Evolutionary conservation across 1,284 basidiomycete genomes (phyloP).

Genomic region (Sanghuangporus weigelae): DNA sequence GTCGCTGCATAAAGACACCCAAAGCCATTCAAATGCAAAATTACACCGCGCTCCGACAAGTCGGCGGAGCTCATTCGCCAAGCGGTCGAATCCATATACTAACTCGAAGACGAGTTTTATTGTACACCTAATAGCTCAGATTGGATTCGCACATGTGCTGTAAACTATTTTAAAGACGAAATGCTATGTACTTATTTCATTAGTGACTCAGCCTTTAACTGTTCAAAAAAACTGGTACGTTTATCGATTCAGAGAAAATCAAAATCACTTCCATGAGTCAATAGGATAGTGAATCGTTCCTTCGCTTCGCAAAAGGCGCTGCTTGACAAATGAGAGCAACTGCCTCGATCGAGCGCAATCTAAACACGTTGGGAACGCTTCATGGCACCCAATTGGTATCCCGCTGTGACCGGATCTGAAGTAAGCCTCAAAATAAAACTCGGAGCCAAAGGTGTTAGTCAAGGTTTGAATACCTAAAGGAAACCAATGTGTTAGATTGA

Average conservation of each 20-base stretch:
- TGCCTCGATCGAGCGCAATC: background rate
- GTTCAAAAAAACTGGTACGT: no score
- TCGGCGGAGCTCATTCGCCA: conserved; percentile 4
- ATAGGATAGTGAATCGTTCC: background rate
- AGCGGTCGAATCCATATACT: background rate
- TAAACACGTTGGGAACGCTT: no score
- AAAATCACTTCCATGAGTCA: background rate
- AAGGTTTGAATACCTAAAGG: no score
- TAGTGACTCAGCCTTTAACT: no score
- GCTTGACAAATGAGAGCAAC: background rate
- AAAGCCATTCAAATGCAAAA: conserved; percentile 12
- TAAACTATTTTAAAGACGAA: background rate
- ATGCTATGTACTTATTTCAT: no score
- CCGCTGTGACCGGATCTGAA: no score
- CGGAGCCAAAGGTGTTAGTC: no score
- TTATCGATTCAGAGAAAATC: background rate
- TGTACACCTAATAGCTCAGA: background rate
- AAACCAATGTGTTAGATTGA: no score
- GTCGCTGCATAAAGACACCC: conserved; percentile 6
- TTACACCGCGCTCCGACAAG: conserved; percentile 15
- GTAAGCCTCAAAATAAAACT: no score
- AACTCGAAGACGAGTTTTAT: background rate
- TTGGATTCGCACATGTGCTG: background rate
- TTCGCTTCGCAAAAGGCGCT: background rate
- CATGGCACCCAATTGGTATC: no score